These are phyloP conservation scores for Chaetomium globosum DNA, from an alignment of 2,329 filamentous ascomycete genomes.

Conservation along the genomic window DNA sequence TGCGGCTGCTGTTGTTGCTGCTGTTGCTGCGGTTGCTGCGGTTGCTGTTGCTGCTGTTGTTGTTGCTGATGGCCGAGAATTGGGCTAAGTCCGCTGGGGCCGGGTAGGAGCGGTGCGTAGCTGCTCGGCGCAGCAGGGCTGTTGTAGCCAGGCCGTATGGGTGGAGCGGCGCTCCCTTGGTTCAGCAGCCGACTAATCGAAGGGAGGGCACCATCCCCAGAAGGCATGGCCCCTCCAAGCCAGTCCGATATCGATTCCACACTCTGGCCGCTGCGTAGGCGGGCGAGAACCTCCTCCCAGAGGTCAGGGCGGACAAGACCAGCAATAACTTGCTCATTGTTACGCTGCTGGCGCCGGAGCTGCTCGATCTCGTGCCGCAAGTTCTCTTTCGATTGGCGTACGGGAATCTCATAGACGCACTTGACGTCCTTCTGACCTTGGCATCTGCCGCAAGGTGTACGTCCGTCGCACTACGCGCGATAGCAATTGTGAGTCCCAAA, in stretches of 20 bases:
- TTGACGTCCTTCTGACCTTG: conserved; percentile 56
- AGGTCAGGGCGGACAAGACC: conserved; percentile 56
- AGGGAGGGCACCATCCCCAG: conserved; percentile 39
- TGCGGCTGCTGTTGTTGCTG: conserved; percentile 32
- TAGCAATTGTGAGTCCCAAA: background rate
- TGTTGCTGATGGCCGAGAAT: conserved; percentile 41
- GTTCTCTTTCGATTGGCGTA: conserved; percentile 65
- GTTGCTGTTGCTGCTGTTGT: too few species aligned
- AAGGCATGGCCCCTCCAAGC: conserved; percentile 47
- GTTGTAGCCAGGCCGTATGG: conserved; percentile 41
- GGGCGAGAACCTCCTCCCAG: conserved; percentile 58
- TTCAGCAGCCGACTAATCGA: conserved; percentile 41
- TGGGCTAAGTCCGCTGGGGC: conserved; percentile 40
- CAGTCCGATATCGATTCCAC: conserved; percentile 60
- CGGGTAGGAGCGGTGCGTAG: conserved; percentile 42
- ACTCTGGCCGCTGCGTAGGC: conserved; percentile 57
- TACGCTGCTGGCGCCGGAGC: conserved; percentile 57
- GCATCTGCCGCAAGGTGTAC: conserved; percentile 59
- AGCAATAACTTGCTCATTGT: conserved; percentile 58
- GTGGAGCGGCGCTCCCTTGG: conserved; percentile 33
- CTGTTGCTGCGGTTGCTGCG: too few species aligned
- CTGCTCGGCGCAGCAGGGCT: conserved; percentile 37
- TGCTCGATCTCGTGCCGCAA: conserved; percentile 62
- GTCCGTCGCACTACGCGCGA: conserved; percentile 59
- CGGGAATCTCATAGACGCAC: conserved; percentile 64